Conservation (phyloP, 345 rosid genomes). For the Kandelia obovata region DNA sequence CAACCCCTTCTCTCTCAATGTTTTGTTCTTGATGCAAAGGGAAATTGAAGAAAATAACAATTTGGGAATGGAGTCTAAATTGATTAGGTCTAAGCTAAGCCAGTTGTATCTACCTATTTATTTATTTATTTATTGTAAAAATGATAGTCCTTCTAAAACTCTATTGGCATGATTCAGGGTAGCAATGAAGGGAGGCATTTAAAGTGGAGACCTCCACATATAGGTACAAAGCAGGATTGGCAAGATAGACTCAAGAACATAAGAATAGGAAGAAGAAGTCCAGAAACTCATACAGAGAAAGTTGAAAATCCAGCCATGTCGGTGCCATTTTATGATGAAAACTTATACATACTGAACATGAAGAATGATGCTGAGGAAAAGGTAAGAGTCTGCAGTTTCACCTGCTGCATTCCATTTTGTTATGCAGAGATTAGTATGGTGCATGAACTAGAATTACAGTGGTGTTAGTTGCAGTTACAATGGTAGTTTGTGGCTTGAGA, state of each 20-base stretch:
- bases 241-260: constrained; percentile 72
- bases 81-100: too few relatives aligned
- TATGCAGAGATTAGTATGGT: not conserved
- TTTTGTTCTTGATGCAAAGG: too few relatives aligned
- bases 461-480: not conserved
- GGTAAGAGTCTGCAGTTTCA: constrained; percentile 32
- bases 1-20: too few relatives aligned
- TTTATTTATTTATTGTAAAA: too few relatives aligned
- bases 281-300: constrained; percentile 50
- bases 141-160: constrained; percentile 1
- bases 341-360: constrained; percentile 49
- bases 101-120: too few relatives aligned
- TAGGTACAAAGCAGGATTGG: constrained; percentile 77
- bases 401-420: too few relatives aligned
- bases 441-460: not conserved
- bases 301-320: constrained; percentile 62
- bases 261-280: constrained; percentile 59
- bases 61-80: too few relatives aligned
- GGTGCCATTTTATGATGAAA: constrained; percentile 62
- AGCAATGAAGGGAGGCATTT: constrained; percentile 50
- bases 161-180: constrained; percentile 36
- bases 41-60: too few relatives aligned
- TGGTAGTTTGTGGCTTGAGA: not conserved
- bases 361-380: constrained; percentile 76
- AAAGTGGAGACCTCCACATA: constrained; percentile 56